These are phyloP conservation scores for Mycena chlorophos DNA, from an alignment of 768 basidiomycete species.

Conservation along the genomic window DNA sequence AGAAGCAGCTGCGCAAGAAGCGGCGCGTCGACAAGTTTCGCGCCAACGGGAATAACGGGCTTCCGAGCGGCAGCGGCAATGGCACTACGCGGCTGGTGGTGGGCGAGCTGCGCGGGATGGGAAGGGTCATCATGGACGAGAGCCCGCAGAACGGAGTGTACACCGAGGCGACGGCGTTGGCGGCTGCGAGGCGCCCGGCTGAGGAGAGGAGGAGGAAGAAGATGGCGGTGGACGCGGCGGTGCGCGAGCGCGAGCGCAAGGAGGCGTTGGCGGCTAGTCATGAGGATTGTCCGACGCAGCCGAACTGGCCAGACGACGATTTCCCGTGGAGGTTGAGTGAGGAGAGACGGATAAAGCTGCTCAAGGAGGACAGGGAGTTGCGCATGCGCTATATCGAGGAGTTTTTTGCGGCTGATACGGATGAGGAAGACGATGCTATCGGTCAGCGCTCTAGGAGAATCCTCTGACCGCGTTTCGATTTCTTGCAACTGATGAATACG, in stretches of 20 bases:
- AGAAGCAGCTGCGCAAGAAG: constrained; percentile 22
- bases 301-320: constrained; percentile 55
- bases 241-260: constrained; percentile 25
- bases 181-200: constrained; percentile 12
- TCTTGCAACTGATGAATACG: too few relatives aligned
- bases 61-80: constrained; percentile 5
- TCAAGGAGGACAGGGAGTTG: constrained; percentile 41
- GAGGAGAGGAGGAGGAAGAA: constrained; percentile 17
- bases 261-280: constrained; percentile 17
- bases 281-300: constrained; percentile 30
- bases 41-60: constrained; percentile 3
- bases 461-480: not conserved
- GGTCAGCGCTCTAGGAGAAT: not conserved
- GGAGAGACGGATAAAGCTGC: constrained; percentile 34
- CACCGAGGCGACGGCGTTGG: constrained; percentile 17
- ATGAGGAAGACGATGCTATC: constrained; percentile 35
- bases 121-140: constrained; percentile 20
- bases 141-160: constrained; percentile 18
- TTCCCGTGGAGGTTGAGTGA: constrained; percentile 54
- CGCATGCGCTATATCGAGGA: constrained; percentile 46
- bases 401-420: constrained; percentile 56
- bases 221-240: constrained; percentile 34
- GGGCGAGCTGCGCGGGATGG: constrained; percentile 17
- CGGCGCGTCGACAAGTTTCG: constrained; percentile 22
- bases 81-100: constrained; percentile 14